These are phyloP conservation scores for Bipolaris bicolor DNA, from an alignment of 2,329 filamentous ascomycete species.

Conservation along the genomic window DNA sequence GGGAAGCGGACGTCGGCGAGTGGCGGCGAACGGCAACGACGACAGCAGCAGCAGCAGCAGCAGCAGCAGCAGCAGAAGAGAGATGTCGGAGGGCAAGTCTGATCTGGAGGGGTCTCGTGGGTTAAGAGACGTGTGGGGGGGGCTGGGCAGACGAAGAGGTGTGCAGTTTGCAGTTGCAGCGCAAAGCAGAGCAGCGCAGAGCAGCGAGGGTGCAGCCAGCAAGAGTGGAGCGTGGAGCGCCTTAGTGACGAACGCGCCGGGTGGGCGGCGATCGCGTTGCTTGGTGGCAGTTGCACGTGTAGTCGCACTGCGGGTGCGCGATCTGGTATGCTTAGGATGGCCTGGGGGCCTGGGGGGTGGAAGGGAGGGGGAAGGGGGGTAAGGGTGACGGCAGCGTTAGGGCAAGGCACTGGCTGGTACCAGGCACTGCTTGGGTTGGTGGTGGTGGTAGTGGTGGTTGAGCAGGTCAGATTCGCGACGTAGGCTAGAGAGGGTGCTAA, in stretches of 20 bases:
- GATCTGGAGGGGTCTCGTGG: too few relatives aligned
- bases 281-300: constrained; percentile 42
- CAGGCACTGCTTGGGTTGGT: constrained; percentile 20
- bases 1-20: too few relatives aligned
- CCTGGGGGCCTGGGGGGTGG: constrained; percentile 19
- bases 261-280: constrained; percentile 24
- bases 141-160: background rate
- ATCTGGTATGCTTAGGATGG: constrained; percentile 16
- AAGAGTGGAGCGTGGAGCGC: constrained; percentile 16
- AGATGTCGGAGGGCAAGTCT: too few relatives aligned
- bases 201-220: constrained; percentile 7
- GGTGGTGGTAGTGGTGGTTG: constrained; percentile 33
- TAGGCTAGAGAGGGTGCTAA: constrained; percentile 35
- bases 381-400: constrained; percentile 32
- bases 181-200: constrained; percentile 13
- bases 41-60: too few relatives aligned
- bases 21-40: too few relatives aligned
- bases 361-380: background rate
- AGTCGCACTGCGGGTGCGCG: constrained; percentile 37
- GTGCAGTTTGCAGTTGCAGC: too few relatives aligned
- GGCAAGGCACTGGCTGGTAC: constrained; percentile 32
- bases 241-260: constrained; percentile 24
- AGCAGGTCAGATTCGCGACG: constrained; percentile 47
- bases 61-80: too few relatives aligned
- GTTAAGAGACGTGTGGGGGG: too few relatives aligned